phyloP scores from a whole-genome alignment of 352 stramenopile species.

The Phytophthora sp. region DNA sequence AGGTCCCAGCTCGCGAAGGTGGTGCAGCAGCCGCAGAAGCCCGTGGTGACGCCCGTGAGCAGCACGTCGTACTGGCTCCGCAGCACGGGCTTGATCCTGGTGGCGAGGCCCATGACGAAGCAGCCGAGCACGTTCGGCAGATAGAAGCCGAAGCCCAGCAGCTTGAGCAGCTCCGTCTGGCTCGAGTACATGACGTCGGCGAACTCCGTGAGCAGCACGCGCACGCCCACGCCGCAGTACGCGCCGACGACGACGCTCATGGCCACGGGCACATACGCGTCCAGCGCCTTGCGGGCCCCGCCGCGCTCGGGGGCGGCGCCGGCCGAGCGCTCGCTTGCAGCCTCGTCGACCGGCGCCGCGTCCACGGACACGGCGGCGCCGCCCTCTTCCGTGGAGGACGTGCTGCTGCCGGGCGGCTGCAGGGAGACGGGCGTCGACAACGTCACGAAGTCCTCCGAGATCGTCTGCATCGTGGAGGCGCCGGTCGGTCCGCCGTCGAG shows the following conservation, averaged over 20 bases:
- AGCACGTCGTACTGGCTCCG: slow-evolving; percentile 53
- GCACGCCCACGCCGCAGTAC: slow-evolving; percentile 55
- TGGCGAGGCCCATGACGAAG: slow-evolving; percentile 68
- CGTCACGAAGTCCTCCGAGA: slow-evolving; percentile 47
- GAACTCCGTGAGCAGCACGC: slow-evolving; percentile 59
- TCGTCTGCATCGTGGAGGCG: slow-evolving; percentile 39
- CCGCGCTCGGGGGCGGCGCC: not conserved
- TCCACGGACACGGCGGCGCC: slow-evolving; percentile 26
- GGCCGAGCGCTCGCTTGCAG: slow-evolving; percentile 9
- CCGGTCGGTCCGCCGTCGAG: slow-evolving; percentile 1
- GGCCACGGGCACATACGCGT: slow-evolving; percentile 38
- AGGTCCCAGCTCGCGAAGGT: slow-evolving; percentile 74
- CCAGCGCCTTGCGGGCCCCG: slow-evolving; percentile 15
- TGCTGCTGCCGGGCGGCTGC: slow-evolving; percentile 23
- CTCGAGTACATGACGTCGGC: slow-evolving; percentile 36
- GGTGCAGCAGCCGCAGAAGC: slow-evolving; percentile 73
- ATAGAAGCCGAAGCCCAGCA: slow-evolving; percentile 62
- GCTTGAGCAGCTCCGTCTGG: slow-evolving; percentile 51
- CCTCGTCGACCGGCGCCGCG: not conserved
- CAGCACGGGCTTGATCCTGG: slow-evolving; percentile 49
- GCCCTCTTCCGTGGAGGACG: slow-evolving; percentile 37
- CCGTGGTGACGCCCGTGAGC: slow-evolving; percentile 63
- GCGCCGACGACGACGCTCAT: slow-evolving; percentile 51
- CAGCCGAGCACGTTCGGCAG: slow-evolving; percentile 64
- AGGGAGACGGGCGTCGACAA: slow-evolving; percentile 31